Conservation (phyloP, 2,329 filamentous ascomycete species). For the Cladosporium oxysporum region DNA sequence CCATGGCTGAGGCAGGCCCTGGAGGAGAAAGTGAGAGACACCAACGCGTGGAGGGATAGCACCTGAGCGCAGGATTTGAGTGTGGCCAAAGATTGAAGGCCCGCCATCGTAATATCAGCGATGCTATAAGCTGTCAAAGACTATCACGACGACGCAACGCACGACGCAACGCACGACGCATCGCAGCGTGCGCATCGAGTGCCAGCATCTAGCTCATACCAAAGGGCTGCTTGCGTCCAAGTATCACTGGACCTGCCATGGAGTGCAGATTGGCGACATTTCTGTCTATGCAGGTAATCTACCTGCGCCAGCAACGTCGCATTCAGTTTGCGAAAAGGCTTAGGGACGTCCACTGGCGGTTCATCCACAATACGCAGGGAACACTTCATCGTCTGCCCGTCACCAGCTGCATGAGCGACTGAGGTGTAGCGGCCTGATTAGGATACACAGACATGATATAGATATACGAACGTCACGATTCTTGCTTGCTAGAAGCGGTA, state of each 20-base stretch:
- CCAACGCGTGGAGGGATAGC: constrained; percentile 44
- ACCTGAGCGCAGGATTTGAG: constrained; percentile 32
- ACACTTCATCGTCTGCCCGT: not conserved
- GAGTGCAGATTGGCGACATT: not conserved
- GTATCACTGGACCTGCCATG: not conserved
- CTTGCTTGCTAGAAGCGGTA: not conserved
- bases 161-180: not conserved
- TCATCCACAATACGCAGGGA: not conserved
- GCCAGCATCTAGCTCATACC: not conserved
- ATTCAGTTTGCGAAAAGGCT: not conserved
- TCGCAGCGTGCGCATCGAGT: not conserved
- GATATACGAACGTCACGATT: not conserved
- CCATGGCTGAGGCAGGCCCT: constrained; percentile 45
- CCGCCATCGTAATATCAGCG: not conserved
- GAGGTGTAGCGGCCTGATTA: not conserved
- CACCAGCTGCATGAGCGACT: not conserved
- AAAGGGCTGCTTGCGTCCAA: not conserved
- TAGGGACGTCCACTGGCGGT: not conserved
- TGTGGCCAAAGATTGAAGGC: not conserved
- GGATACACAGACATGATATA: not conserved
- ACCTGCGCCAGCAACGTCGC: not conserved
- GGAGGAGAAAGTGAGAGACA: constrained; percentile 41
- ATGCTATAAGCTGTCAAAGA: not conserved
- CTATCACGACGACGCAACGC: not conserved
- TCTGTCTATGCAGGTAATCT: not conserved